Evolutionary conservation across 495 filamentous ascomycete species (phyloP).

Genomic region (Aspergillus campestris): DNA sequence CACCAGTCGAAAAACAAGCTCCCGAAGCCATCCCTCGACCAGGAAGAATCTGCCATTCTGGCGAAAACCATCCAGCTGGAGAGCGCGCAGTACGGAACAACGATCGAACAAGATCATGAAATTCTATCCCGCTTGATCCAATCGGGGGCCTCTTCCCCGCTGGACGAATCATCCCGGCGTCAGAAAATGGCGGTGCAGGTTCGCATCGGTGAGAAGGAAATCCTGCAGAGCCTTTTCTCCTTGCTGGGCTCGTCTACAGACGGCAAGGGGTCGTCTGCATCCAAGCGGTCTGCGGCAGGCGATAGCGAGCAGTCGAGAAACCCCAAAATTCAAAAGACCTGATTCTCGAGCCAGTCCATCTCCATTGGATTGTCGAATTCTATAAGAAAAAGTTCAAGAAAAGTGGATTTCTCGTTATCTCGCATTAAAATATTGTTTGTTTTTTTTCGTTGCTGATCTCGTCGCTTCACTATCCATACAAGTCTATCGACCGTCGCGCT

Average conservation of each 20-base stretch:
- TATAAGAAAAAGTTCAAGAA: conserved; percentile 4
- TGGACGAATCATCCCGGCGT: conserved; percentile 27
- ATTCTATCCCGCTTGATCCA: conserved; percentile 34
- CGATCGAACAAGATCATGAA: conserved; percentile 51
- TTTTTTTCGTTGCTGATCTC: conserved; percentile 32
- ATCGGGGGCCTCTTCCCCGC: conserved; percentile 8
- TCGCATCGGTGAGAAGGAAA: conserved; percentile 69
- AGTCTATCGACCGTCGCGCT: conserved; percentile 18
- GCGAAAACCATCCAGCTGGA: conserved; percentile 22
- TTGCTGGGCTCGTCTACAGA: conserved; percentile 21
- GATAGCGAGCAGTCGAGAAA: conserved; percentile 25
- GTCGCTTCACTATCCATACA: conserved; percentile 37
- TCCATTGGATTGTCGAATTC: background rate
- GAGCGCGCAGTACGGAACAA: conserved; percentile 50
- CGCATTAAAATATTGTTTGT: conserved; percentile 20
- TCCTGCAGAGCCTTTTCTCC: conserved; percentile 45
- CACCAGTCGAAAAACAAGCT: conserved; percentile 37
- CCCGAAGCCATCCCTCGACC: conserved; percentile 29
- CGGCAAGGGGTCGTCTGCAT: conserved; percentile 9
- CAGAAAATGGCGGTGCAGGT: conserved; percentile 65
- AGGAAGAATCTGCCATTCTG: conserved; percentile 24
- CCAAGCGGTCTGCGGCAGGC: conserved; percentile 13
- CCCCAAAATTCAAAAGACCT: conserved; percentile 32
- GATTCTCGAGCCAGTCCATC: conserved; percentile 3
- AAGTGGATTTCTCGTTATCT: conserved; percentile 22